A percentile compares a stretch with the other conserved stretches of the same genome.
phyloP scores from a whole-genome alignment of 768 basidiomycete genomes.

The Nevesoporus exiguus region DNA sequence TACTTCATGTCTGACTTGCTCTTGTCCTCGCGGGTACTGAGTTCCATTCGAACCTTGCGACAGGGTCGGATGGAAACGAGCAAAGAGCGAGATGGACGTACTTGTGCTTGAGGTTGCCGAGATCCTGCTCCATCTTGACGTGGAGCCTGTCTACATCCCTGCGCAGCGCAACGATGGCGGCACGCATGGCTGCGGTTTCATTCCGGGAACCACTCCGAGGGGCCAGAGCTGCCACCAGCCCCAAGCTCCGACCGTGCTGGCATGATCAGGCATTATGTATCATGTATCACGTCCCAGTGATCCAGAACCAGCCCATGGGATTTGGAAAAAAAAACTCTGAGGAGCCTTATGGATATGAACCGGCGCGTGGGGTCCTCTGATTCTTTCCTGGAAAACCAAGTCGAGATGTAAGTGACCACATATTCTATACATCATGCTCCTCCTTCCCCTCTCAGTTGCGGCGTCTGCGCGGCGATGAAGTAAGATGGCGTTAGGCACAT shows the following conservation, averaged over 20 bases:
- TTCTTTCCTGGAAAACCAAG: too few relatives aligned
- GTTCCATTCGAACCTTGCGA: slow-evolving; percentile 95
- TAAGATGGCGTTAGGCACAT: not conserved
- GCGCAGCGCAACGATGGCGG: slow-evolving; percentile 70
- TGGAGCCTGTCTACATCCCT: slow-evolving; percentile 83
- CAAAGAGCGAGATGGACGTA: slow-evolving; percentile 37
- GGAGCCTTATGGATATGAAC: too few relatives aligned
- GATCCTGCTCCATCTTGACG: slow-evolving; percentile 91
- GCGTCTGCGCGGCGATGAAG: not conserved
- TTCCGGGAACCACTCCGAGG: slow-evolving; percentile 81
- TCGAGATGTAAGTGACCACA: too few relatives aligned
- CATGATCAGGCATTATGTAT: too few relatives aligned
- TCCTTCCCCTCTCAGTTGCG: too few relatives aligned
- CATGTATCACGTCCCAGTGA: too few relatives aligned
- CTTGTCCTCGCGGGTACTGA: slow-evolving; percentile 92
- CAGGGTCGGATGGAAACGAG: not conserved
- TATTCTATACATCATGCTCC: too few relatives aligned
- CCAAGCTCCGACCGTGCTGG: too few relatives aligned
- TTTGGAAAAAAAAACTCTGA: too few relatives aligned
- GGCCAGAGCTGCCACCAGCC: too few relatives aligned
- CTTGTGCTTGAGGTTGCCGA: slow-evolving; percentile 90
- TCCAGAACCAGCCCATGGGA: too few relatives aligned
- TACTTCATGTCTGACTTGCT: slow-evolving; percentile 78
- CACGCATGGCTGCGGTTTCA: slow-evolving; percentile 78
- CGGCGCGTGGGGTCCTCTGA: too few relatives aligned